Conservation (phyloP, 257 asterid species). For the Solanum pinnatisectum region DNA sequence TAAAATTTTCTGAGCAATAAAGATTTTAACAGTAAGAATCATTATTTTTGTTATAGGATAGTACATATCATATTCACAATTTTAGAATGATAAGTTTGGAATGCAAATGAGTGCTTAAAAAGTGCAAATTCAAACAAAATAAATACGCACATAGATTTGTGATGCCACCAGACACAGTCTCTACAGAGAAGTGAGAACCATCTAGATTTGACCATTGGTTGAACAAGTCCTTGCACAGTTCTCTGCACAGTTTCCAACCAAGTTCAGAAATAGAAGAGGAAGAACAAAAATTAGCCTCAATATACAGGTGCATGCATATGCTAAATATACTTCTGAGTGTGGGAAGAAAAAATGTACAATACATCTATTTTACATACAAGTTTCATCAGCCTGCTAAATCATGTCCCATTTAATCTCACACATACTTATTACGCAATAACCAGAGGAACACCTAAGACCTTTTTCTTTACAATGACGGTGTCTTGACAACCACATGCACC, state of each 20-base stretch:
- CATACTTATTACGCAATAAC: background rate
- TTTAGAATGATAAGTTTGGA: background rate
- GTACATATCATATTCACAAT: background rate
- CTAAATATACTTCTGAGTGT: background rate
- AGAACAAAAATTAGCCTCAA: background rate
- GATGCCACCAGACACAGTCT: slow-evolving; percentile 94
- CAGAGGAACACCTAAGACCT: background rate
- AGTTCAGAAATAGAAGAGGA: background rate
- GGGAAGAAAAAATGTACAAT: background rate
- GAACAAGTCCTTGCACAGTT: slow-evolving; percentile 77
- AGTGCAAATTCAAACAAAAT: background rate
- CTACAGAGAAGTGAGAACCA: slow-evolving; percentile 65
- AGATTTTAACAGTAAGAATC: background rate
- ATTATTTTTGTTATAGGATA: background rate
- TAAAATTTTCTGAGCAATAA: background rate
- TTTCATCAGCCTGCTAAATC: background rate
- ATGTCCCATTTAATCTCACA: background rate
- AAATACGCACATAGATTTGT: slow-evolving; percentile 67
- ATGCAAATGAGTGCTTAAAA: background rate
- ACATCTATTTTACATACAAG: background rate
- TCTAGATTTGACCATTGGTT: slow-evolving; percentile 66
- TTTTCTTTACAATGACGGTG: background rate
- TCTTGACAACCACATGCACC: background rate
- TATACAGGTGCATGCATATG: background rate
- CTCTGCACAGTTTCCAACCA: slow-evolving; percentile 35